These are phyloP conservation scores for Syzygium grande DNA, from an alignment of 345 rosid genomes.

Conservation along the genomic window DNA sequence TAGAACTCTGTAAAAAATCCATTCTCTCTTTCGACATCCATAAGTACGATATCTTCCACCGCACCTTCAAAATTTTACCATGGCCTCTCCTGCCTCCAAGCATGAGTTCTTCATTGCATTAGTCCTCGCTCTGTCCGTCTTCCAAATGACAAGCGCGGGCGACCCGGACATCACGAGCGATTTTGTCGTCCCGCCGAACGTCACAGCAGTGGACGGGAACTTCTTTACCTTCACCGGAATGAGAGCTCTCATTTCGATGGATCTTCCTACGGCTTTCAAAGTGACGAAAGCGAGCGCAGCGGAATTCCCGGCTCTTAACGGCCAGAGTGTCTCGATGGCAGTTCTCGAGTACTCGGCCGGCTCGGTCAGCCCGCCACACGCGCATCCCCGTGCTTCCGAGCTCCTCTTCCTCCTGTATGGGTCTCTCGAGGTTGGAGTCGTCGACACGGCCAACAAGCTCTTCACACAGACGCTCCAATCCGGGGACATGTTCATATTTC, in stretches of 20 bases:
- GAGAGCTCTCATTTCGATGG: neutral
- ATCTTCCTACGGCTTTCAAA: neutral
- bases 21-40: neutral
- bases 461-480: neutral
- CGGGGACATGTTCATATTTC: constrained; percentile 10
- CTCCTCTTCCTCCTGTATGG: constrained; percentile 3
- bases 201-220: neutral
- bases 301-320: neutral
- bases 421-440: neutral
- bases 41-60: neutral
- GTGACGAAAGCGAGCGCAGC: neutral
- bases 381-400: constrained; percentile 3
- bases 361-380: neutral
- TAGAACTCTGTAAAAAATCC: no score
- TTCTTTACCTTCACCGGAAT: constrained; percentile 8
- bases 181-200: neutral
- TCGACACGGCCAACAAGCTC: neutral
- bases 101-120: neutral
- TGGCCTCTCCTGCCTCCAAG: neutral
- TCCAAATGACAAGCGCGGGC: neutral
- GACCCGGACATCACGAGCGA: neutral
- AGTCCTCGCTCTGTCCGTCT: neutral
- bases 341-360: neutral
- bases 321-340: constrained; percentile 4
- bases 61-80: neutral